phyloP scores from a whole-genome alignment of 495 filamentous ascomycete genomes.

The Gamarada debralockiae region DNA sequence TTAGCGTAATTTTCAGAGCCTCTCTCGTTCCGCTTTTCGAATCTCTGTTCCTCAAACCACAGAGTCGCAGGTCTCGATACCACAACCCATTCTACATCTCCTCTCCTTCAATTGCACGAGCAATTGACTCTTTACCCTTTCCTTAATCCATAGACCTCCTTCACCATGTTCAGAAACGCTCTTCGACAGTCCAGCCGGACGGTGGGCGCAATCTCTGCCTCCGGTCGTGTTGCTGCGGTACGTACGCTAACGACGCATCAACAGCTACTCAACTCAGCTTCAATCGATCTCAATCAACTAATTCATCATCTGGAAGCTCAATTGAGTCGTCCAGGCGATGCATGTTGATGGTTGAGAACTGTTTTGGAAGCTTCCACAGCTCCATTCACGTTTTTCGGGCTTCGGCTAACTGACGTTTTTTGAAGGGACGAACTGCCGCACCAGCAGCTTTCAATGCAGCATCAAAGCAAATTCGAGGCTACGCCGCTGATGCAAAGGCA shows the following conservation, averaged over 20 bases:
- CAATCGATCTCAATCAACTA: conserved; percentile 29
- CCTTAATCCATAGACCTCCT: conserved; percentile 22
- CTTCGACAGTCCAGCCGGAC: conserved; percentile 91
- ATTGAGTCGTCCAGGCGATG: conserved; percentile 38
- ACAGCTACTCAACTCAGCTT: not conserved
- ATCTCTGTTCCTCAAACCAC: conserved; percentile 9
- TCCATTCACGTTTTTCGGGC: conserved; percentile 35
- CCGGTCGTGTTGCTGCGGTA: conserved; percentile 87
- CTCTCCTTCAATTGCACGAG: conserved; percentile 26
- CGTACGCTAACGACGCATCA: conserved; percentile 45
- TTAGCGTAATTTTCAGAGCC: too few species aligned
- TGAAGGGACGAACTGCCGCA: conserved; percentile 80
- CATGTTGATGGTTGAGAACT: conserved; percentile 29
- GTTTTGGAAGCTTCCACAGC: conserved; percentile 29
- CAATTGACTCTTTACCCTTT: conserved; percentile 26
- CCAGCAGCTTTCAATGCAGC: conserved; percentile 68
- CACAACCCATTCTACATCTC: conserved; percentile 21
- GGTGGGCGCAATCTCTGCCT: conserved; percentile 87
- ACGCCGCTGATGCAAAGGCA: conserved; percentile 83
- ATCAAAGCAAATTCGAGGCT: conserved; percentile 78
- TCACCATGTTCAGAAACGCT: conserved; percentile 95
- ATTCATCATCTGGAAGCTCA: conserved; percentile 32
- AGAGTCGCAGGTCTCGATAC: conserved; percentile 15
- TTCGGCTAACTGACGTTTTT: conserved; percentile 47
- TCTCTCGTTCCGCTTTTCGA: conserved; percentile 1